Evolutionary conservation across 306 rosid species (phyloP), one percentile per base, ranked within the genome.

Genomic region (Mucuna pruriens): DNA sequence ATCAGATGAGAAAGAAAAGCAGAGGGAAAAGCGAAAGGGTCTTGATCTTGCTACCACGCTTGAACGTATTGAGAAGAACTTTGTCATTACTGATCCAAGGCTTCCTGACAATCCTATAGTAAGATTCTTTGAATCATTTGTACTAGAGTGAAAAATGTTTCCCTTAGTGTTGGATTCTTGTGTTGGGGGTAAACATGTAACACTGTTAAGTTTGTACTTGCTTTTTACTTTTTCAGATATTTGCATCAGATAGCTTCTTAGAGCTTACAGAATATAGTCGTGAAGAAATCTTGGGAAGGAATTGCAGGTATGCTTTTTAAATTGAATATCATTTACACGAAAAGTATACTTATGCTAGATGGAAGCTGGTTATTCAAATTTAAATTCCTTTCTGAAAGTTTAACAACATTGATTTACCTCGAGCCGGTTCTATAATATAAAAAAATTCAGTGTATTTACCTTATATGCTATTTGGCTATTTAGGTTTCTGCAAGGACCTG

Each of bases 61-160:
- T 6, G 99, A 95, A 79, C 98, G 99, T 77, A 95, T 95, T 9
- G 99, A 95, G 92, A 95, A 95, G 77, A 95, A 95, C 84, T 95
- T 95, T 70, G 99, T 95, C 86, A 91, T 95, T 70, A 91, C 99
- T n/a, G 99, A 95, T 88, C 99, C 99, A 31, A 88, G 99, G 85
- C 89, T 95, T 74, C 99, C 99, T 62, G 98, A 95, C 77, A 95
- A 95, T 88, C 99, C 99, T 80, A 93, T 95, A 22, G 99, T 95
- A 88, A 92, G 91, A 70, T 82, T 77, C 49, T 45, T 48, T 9
- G 13, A 20, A 84, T 42, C 10, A 6, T 54, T 72, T 39, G n/a
- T 65, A 40, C 57, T 25, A 0, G 29, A 79, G 17, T 45, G 15
- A 60, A 15, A 51, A 9, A 6, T 36, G 57, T 54, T 80, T 39